Percentiles rank a stretch among this genome's conserved stretches.
Conservation (phyloP, 768 basidiomycete genomes). For the Lentinula guzmanii region DNA sequence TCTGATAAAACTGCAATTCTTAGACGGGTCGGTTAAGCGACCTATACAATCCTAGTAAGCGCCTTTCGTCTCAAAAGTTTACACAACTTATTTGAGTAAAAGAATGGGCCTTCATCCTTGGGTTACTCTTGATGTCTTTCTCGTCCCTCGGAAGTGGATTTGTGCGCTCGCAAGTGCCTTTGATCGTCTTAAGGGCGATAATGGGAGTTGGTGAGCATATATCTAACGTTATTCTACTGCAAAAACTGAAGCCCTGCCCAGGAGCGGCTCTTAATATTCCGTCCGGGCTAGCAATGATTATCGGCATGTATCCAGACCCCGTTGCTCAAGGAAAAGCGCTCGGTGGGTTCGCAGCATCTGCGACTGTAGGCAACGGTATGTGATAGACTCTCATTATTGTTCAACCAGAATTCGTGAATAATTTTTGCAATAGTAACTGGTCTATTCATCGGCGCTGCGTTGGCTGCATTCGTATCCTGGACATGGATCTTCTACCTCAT, state of each 20-base stretch:
- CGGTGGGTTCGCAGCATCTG: conserved; percentile 36
- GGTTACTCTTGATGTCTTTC: conserved; percentile 33
- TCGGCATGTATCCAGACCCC: conserved; percentile 39
- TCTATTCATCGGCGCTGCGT: conserved; percentile 29
- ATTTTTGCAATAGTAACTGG: conserved; percentile 20
- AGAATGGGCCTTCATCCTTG: conserved; percentile 37
- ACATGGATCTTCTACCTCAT: conserved; percentile 41
- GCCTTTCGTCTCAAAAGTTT: not conserved
- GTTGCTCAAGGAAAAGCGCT: conserved; percentile 38
- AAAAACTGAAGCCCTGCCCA: conserved; percentile 3
- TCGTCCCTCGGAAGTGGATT: conserved; percentile 44
- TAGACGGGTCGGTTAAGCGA: conserved; percentile 34
- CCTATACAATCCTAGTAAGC: conserved; percentile 33
- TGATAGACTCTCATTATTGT: not conserved
- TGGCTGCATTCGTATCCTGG: conserved; percentile 31
- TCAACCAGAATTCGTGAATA: not conserved
- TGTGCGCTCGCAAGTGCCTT: conserved; percentile 33
- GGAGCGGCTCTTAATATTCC: conserved; percentile 39
- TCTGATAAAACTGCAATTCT: not conserved
- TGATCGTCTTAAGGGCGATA: conserved; percentile 47
- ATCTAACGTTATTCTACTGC: not conserved
- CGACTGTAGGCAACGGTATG: conserved; percentile 36
- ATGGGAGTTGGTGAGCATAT: conserved; percentile 35
- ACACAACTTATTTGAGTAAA: not conserved
- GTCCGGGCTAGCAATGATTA: conserved; percentile 34